Conservation (phyloP, 192 early-diverging fungal species). For the Linnemannia schmuckeri region DNA sequence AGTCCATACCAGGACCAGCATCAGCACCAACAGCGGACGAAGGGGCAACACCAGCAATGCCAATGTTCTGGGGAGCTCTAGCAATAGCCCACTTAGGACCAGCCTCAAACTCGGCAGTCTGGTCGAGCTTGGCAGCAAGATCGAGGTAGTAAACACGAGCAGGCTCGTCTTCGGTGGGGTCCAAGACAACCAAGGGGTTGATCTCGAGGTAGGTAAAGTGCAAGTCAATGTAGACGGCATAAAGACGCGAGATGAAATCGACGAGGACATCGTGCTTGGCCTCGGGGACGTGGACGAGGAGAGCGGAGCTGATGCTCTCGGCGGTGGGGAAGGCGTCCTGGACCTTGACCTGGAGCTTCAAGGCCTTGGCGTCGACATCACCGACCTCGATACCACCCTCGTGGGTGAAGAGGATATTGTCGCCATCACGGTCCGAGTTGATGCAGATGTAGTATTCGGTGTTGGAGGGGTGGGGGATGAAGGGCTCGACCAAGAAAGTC, state of each 20-base stretch:
- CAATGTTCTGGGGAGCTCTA: conserved; percentile 67
- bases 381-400: conserved; percentile 98
- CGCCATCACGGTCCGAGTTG: conserved; percentile 94
- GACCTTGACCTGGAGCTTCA: conserved; percentile 86
- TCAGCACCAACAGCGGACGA: conserved; percentile 56
- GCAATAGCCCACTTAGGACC: conserved; percentile 96
- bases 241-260: conserved; percentile 91
- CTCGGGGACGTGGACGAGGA: conserved; percentile 78
- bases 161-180: conserved; percentile 58
- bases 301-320: conserved; percentile 69
- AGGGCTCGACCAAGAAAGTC: conserved; percentile 95
- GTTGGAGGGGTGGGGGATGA: conserved; percentile 89
- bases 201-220: conserved; percentile 99
- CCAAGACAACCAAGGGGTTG: conserved; percentile 96
- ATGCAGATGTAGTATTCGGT: conserved; percentile 98
- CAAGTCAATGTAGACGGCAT: conserved; percentile 94
- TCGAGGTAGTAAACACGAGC: conserved; percentile 92
- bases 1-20: conserved; percentile 90
- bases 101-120: conserved; percentile 95
- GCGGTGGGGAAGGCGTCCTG: conserved; percentile 79
- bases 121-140: conserved; percentile 98
- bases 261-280: conserved; percentile 80
- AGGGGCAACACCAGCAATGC: conserved; percentile 31
- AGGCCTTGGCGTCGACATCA: conserved; percentile 97
- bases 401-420: conserved; percentile 96